Evolutionary conservation across 2,329 filamentous ascomycete genomes (phyloP), one percentile per base, ranked within the genome.

Genomic region (Pyrenophora seminiperda): DNA sequence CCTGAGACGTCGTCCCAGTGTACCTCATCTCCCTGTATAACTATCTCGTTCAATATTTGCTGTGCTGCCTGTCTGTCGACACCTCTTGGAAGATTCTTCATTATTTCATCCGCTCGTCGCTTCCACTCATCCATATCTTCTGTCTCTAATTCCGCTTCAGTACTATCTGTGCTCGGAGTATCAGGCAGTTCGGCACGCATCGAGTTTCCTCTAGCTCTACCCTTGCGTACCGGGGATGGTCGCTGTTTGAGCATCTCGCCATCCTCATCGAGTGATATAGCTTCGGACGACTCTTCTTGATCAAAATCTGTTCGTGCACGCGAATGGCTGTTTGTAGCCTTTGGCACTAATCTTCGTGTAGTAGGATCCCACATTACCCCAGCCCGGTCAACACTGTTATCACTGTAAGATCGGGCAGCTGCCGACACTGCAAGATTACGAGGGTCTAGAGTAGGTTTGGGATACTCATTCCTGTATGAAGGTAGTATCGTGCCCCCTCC

Each of bases 1-100:
- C 94, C 94, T 0, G 94, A 92, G 48, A 99, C 89, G 68, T 99
- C 94, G 39, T 85, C 83, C 94, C 94, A 99, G 63, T 89, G 90
- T 2, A 99, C 94, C 67, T 96, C 89, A 63, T 99, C 94, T 5
- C 94, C 94, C 56, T 93, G 85, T 11, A 97, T 87, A 2, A 99
- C 89, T 52, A 99, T 95, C 60, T 99, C 94, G 65, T 97, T 97
- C 50, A 97, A 80, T 22, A 99, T 97, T 55, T 97, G 91, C 65
- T 90, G 89, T 0, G 93, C 94, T 3, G 92, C 89, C 19, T 81
- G 78, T 58, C 87, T 83, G 66, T 99, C 94, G 3, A 97, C 84
- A 0, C 91, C 91, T 44, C 86, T 82, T 0, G 92, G 92, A 1
- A 97, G 75, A 48, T 87, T 87, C 66, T 89, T 91, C 66, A 97